phyloP scores from a whole-genome alignment of 139 green algal species.

The Edaphochlamys debaryana region DNA sequence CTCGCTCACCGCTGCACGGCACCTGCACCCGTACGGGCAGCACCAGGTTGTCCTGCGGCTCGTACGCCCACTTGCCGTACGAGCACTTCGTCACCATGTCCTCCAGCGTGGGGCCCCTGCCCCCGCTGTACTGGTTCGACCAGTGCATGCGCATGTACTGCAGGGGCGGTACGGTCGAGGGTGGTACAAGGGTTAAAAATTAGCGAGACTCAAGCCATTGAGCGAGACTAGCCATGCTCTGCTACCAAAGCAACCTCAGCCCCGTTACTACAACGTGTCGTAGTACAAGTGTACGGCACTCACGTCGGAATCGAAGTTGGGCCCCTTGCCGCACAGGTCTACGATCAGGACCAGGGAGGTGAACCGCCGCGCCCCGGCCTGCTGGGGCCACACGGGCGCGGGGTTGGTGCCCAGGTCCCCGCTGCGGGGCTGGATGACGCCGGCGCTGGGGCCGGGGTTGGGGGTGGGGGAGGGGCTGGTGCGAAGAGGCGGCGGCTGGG shows the following conservation, averaged over 20 bases:
- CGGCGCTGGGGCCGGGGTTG: background rate
- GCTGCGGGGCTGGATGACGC: background rate
- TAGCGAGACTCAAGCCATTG: background rate
- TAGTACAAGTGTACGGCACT: background rate
- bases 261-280: too few relatives aligned
- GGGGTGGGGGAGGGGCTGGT: too few relatives aligned
- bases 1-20: background rate
- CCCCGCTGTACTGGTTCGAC: background rate
- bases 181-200: background rate
- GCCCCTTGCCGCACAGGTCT: background rate
- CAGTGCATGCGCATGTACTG: conserved; percentile 4
- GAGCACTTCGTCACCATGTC: background rate
- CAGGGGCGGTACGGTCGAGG: background rate
- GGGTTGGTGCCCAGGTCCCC: background rate
- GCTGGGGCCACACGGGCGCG: background rate
- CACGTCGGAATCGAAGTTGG: background rate
- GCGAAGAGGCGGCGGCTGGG: background rate
- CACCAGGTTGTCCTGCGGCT: background rate
- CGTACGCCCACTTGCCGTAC: background rate
- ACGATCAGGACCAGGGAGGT: background rate
- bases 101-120: background rate
- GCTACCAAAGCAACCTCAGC: too few relatives aligned
- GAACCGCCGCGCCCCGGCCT: background rate
- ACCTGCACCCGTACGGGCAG: background rate
- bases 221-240: background rate